A percentile compares a stretch with the other conserved stretches of the same genome.
Conservation (phyloP, 1,284 basidiomycete species). For the Cerrena zonata region DNA sequence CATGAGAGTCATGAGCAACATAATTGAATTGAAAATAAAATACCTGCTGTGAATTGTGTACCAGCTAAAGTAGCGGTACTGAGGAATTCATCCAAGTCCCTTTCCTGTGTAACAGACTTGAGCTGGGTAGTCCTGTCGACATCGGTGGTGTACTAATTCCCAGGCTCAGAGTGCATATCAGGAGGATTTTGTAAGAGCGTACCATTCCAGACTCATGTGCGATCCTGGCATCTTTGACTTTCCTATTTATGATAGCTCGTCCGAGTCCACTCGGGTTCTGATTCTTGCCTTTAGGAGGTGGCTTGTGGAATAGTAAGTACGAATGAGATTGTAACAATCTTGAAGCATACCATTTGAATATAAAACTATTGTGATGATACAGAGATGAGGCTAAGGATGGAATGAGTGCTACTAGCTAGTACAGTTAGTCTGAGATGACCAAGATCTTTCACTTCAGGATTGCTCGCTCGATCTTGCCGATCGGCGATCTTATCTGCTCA, state of each 20-base stretch:
- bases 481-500: not conserved
- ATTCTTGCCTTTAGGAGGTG: slow-evolving; percentile 46
- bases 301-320: too few relatives aligned
- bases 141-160: slow-evolving; percentile 71
- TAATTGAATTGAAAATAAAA: slow-evolving; percentile 18
- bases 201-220: slow-evolving; percentile 73
- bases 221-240: slow-evolving; percentile 74
- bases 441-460: not conserved
- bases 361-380: too few relatives aligned
- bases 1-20: not conserved
- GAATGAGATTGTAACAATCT: too few relatives aligned
- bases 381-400: slow-evolving; percentile 21
- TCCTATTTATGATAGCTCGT: slow-evolving; percentile 85
- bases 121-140: slow-evolving; percentile 66
- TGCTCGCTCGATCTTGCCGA: not conserved
- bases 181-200: slow-evolving; percentile 29
- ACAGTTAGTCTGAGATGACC: not conserved
- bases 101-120: slow-evolving; percentile 92
- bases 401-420: not conserved
- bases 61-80: slow-evolving; percentile 93
- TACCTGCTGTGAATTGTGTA: slow-evolving; percentile 94
- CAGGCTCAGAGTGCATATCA: not conserved
- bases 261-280: slow-evolving; percentile 77
- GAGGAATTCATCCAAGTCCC: slow-evolving; percentile 93
- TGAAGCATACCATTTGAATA: too few relatives aligned